These are phyloP conservation scores for Pichia kudriavzevii DNA, from an alignment of 1,139 yeast species.

Conservation along the genomic window DNA sequence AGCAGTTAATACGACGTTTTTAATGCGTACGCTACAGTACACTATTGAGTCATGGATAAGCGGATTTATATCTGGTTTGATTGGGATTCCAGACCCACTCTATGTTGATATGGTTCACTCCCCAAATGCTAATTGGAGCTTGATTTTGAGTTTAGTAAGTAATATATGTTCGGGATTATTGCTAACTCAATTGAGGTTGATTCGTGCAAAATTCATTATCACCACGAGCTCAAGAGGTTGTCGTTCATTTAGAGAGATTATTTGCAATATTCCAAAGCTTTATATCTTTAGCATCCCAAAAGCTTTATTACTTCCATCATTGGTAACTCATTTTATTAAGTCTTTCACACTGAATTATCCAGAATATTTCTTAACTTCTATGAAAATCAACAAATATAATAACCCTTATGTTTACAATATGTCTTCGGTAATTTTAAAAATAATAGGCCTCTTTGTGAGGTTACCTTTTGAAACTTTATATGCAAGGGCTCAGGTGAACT, in stretches of 20 bases:
- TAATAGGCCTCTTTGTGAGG: constrained; percentile 65
- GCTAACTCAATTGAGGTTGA: constrained; percentile 74
- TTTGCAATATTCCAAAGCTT: constrained; percentile 32
- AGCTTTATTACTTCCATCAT: constrained; percentile 44
- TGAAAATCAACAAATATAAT: constrained; percentile 63
- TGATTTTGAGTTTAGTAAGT: constrained; percentile 62
- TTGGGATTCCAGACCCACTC: constrained; percentile 87
- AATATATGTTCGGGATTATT: constrained; percentile 68
- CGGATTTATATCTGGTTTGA: constrained; percentile 73
- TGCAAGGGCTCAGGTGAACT: constrained; percentile 73
- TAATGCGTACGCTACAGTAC: constrained; percentile 65
- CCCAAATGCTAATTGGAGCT: constrained; percentile 63
- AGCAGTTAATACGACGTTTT: constrained; percentile 79
- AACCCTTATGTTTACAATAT: constrained; percentile 56
- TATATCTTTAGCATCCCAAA: constrained; percentile 45
- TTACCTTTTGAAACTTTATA: constrained; percentile 84
- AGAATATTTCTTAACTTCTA: constrained; percentile 61
- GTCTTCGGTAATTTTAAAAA: constrained; percentile 41
- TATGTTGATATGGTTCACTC: constrained; percentile 79
- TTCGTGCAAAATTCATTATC: constrained; percentile 68
- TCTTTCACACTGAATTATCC: constrained; percentile 62
- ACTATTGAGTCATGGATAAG: constrained; percentile 90
- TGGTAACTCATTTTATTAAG: constrained; percentile 55
- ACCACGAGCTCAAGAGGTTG: constrained; percentile 40
- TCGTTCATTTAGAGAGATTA: constrained; percentile 33